These are phyloP conservation scores for Nicotiana attenuata DNA, from an alignment of 257 asterid species.

Conservation along the genomic window DNA sequence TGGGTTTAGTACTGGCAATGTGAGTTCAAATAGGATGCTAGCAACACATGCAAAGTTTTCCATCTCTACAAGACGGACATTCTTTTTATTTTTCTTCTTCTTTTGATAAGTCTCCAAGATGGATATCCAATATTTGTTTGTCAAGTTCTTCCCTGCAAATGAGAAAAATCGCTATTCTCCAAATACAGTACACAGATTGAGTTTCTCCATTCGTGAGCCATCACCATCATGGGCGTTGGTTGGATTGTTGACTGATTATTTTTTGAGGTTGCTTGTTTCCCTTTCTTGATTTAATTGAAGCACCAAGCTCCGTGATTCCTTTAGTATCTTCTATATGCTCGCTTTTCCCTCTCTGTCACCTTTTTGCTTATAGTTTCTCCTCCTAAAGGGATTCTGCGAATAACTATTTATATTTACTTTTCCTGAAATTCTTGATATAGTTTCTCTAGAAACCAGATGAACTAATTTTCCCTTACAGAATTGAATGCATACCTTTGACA, in stretches of 20 bases:
- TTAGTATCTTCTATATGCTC: background rate
- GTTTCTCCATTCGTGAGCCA: background rate
- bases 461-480: background rate
- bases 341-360: background rate
- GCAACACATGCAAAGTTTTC: background rate
- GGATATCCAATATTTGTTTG: background rate
- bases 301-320: background rate
- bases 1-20: background rate
- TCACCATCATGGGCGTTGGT: background rate
- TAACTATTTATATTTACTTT: background rate
- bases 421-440: background rate
- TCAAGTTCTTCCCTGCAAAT: background rate
- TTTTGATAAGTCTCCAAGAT: background rate
- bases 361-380: background rate
- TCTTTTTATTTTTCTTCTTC: too few relatives aligned
- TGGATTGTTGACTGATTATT: background rate
- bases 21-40: background rate
- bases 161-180: background rate
- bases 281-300: background rate
- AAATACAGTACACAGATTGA: background rate
- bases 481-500: background rate
- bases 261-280: background rate
- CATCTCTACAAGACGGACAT: background rate
- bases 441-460: background rate
- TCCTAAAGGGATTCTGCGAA: background rate